A percentile compares a stretch with the other conserved stretches of the same genome.
These are phyloP conservation scores for Cystofilobasidium macerans DNA, from an alignment of 768 basidiomycete species.

Conservation along the genomic window DNA sequence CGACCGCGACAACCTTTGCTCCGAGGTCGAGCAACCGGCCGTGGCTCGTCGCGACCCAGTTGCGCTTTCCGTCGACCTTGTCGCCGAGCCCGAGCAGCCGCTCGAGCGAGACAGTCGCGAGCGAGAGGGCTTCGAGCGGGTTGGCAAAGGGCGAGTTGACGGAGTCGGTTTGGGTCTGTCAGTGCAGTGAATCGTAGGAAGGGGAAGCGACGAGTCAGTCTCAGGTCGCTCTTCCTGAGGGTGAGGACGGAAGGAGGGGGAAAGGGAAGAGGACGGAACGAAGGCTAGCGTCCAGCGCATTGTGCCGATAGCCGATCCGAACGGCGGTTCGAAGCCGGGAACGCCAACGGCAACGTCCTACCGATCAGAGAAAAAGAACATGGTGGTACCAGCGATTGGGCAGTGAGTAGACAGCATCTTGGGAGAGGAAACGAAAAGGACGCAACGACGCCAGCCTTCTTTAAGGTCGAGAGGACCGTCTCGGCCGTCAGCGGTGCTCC, in stretches of 20 bases:
- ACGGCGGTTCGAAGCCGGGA: not conserved
- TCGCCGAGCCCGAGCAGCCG: constrained; percentile 46
- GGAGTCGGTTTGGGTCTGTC: constrained; percentile 12
- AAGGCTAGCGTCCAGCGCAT: constrained; percentile 2
- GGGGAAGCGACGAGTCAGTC: too few relatives aligned
- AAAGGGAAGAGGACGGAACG: constrained; percentile 29
- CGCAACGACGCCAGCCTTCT: constrained; percentile 44
- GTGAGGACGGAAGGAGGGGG: not conserved
- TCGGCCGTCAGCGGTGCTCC: constrained; percentile 63
- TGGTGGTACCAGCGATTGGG: not conserved
- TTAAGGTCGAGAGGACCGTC: constrained; percentile 52
- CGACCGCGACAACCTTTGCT: constrained; percentile 9
- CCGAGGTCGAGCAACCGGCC: constrained; percentile 1
- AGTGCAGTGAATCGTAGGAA: too few relatives aligned
- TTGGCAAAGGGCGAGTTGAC: not conserved
- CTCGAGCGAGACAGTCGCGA: constrained; percentile 50
- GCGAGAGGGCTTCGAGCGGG: constrained; percentile 42
- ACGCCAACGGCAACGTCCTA: not conserved
- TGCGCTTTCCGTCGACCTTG: constrained; percentile 14
- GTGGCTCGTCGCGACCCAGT: constrained; percentile 11
- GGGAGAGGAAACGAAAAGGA: not conserved
- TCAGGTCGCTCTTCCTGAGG: too few relatives aligned
- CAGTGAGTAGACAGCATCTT: not conserved
- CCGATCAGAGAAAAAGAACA: not conserved
- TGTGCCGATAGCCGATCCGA: not conserved